Evolutionary conservation across 176 grass and related monocot genomes (phyloP), one percentile per base, ranked within the genome.

Genomic region (Tillandsia leiboldiana): DNA sequence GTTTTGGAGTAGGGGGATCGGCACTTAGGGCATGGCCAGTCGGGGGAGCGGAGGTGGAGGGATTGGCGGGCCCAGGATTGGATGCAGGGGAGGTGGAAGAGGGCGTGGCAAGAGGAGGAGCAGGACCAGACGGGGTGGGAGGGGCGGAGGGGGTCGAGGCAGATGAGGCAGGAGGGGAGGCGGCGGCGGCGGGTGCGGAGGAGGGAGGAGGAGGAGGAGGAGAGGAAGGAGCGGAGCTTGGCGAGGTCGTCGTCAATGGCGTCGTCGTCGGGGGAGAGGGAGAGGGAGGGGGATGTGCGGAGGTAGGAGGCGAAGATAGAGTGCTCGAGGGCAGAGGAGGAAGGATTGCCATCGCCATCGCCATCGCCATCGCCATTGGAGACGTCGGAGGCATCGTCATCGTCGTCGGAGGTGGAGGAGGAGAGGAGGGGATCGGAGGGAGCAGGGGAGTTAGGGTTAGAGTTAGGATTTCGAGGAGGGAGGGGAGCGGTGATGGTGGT

Each of bases 11-110:
- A 97, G 53, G 84, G 7, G 66, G 87, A 83, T 61, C 93, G 93
- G 79, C 89, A 97, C 59, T 97, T 97, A 70, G 93, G 93, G 74
- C 93, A 97, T 17, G 83, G 82, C 93, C 93, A 97, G 73, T 88
- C 79, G 50, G 83, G 58, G 24, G 75, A 49, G 15, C 88, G 79
- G 51, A 83, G 68, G 42, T 80, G 82, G 51, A 74, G 77, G 51
- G 86, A 88, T 69, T 96, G 93, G 71, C 74, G 86, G 0, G 93
- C 83, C 93, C 93, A 97, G 50, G 79, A 90, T 61, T 97, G 93
- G 81, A 97, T 92, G 84, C 93, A 97, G 68, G 71, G 64, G 52
- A 97, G 93, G 72, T 97, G 93, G 81, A 97, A 81, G 65, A 90
- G 70, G 26, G 93, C 89, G 24, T 89, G 83, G 73, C 93, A 92